phyloP scores from a whole-genome alignment of 805 yeast genomes.

The Candida ovalis region DNA sequence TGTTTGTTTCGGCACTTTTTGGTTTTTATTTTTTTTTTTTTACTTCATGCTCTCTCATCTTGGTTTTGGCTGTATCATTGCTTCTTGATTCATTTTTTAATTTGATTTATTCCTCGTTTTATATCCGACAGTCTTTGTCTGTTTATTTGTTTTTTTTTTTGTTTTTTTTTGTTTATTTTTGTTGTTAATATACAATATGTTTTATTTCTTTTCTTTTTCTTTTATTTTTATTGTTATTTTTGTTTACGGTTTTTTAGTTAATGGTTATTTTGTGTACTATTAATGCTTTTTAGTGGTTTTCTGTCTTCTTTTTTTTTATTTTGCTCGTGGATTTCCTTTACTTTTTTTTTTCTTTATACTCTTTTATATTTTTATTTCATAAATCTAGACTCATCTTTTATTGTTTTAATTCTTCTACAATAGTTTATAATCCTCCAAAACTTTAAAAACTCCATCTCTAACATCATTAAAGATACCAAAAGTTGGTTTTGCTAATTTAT shows the following conservation, averaged over 20 bases:
- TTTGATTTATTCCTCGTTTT: neutral
- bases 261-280: neutral
- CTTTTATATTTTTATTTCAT: neutral
- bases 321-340: neutral
- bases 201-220: neutral
- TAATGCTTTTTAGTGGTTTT: neutral
- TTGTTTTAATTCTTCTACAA: neutral
- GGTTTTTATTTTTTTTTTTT: neutral
- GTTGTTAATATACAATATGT: too few relatives aligned
- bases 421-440: conserved; percentile 14
- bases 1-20: neutral
- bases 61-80: neutral
- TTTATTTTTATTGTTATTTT: neutral
- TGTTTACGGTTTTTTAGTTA: neutral
- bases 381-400: neutral
- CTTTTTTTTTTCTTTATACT: neutral
- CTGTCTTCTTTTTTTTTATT: neutral
- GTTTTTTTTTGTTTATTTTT: neutral
- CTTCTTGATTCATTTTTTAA: neutral
- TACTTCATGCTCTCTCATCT: neutral
- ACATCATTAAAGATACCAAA: conserved; percentile 50
- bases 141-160: neutral
- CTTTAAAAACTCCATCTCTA: conserved; percentile 38
- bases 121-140: too few relatives aligned
- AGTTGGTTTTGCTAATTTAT: conserved; percentile 39